Evolutionary conservation across 2,329 filamentous ascomycete species (phyloP), one percentile per base, ranked within the genome.

Genomic region (Colletotrichum sp.): DNA sequence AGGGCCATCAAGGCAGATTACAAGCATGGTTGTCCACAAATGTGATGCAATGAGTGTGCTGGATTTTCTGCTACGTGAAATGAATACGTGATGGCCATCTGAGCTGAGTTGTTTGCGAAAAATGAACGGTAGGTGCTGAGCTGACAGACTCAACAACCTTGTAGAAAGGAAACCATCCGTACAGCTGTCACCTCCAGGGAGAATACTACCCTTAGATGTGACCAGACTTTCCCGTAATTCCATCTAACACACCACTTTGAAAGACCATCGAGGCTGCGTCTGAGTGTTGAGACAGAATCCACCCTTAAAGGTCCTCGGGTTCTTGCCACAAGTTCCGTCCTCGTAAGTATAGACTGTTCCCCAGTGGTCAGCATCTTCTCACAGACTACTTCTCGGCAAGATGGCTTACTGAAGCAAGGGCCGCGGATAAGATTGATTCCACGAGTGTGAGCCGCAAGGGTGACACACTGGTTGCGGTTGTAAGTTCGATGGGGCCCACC

Each of bases 311-410:
- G n/a, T 21, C 44, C 44, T 52, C 44, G 44, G 44, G n/a, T 52
- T 52, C 44, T 52, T 52, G 44, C n/a, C 44, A 52, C 44, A 52
- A 21, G n/a, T 52, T 13, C 44, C 44, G n/a, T 52, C 44, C 44
- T 52, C 44, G 10, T 52, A 13, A 21, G n/a, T 52, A 52, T 52
- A 5, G 12, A 52, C 44, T 52, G n/a, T 52, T 12, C n/a, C 6
- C 3, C 44, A 13, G 10, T 49, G 4, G 44, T 52, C 44, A 52
- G 44, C 44, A 13, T 21, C 39, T 2, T 0, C 18, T 3, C 16
- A n/a, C 18, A n/a, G 0, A n/a, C 0, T 44, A 3, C 0, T 18
- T 8, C 18, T 49, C 39, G 9, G 5, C 18, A n/a, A 1, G 18
- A 44, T 44, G 39, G 1, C 39, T 44, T 10, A 49, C 39, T 49